Conservation (phyloP, 768 basidiomycete genomes). For the Leucogyrophana mollusca region DNA sequence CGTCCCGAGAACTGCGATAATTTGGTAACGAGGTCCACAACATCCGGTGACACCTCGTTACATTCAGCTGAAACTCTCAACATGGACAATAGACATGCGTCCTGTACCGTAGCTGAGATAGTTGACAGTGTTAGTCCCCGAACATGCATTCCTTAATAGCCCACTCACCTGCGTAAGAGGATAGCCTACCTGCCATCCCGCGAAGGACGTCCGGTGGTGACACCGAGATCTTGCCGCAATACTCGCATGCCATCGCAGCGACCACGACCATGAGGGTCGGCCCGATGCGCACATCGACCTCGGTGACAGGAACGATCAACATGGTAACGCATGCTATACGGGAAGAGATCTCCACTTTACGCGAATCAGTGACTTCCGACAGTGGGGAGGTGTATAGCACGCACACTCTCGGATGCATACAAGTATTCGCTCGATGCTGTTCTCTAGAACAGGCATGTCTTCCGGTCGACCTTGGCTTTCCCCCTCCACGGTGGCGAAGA, state of each 20-base stretch:
- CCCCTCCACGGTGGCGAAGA: constrained; percentile 39
- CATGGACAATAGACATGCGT: constrained; percentile 72
- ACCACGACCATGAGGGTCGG: constrained; percentile 66
- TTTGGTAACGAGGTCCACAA: constrained; percentile 40
- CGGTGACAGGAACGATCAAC: constrained; percentile 43
- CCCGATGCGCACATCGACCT: constrained; percentile 37
- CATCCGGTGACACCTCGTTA: constrained; percentile 48
- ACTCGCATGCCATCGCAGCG: constrained; percentile 68
- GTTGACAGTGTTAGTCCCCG: too few relatives aligned
- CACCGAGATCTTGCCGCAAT: constrained; percentile 49
- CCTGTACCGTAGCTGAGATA: constrained; percentile 69
- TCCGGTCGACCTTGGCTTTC: constrained; percentile 21
- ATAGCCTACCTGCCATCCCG: constrained; percentile 42
- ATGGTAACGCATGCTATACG: constrained; percentile 43
- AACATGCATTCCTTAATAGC: constrained; percentile 16
- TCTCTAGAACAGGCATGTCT: constrained; percentile 48
- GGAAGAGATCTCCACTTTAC: constrained; percentile 40
- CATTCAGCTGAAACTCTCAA: constrained; percentile 62
- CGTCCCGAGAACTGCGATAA: constrained; percentile 45
- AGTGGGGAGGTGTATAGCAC: constrained; percentile 12
- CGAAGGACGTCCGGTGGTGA: constrained; percentile 48
- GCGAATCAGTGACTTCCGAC: constrained; percentile 11
- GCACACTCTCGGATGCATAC: constrained; percentile 49
- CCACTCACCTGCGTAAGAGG: constrained; percentile 42
- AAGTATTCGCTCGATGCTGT: constrained; percentile 55